Conservation (phyloP, 768 basidiomycete species). For the Trametes cingulata region DNA sequence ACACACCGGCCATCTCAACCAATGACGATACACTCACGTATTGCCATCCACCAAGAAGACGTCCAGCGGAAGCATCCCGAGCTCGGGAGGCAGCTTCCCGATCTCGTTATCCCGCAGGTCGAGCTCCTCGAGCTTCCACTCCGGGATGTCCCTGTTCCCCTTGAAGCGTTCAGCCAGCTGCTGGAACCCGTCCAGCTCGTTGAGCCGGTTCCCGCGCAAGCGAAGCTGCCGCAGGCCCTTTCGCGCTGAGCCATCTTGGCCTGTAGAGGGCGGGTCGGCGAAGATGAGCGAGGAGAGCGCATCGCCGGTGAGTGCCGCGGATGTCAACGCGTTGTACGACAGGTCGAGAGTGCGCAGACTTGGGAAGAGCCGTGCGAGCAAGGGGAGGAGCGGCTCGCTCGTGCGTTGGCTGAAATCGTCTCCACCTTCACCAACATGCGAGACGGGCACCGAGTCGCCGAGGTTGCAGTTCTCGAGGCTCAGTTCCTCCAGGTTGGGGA, state of each 20-base stretch:
- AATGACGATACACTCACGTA: slow-evolving; percentile 49
- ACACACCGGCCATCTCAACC: background rate
- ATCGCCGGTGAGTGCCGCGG: slow-evolving; percentile 49
- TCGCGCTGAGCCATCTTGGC: slow-evolving; percentile 26
- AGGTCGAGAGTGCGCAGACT: slow-evolving; percentile 67
- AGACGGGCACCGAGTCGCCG: slow-evolving; percentile 55
- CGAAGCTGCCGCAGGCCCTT: slow-evolving; percentile 65
- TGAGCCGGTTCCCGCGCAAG: slow-evolving; percentile 68
- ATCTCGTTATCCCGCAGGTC: slow-evolving; percentile 85
- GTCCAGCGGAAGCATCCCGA: slow-evolving; percentile 77
- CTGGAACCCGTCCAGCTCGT: slow-evolving; percentile 61
- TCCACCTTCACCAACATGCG: slow-evolving; percentile 29
- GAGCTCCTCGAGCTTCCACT: slow-evolving; percentile 80
- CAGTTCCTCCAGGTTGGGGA: slow-evolving; percentile 75
- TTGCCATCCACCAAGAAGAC: slow-evolving; percentile 86
- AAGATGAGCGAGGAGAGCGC: slow-evolving; percentile 55
- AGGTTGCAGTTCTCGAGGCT: slow-evolving; percentile 73
- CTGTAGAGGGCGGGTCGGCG: slow-evolving; percentile 27
- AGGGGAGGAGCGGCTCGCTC: slow-evolving; percentile 55
- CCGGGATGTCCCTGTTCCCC: slow-evolving; percentile 58
- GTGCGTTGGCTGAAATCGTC: slow-evolving; percentile 44
- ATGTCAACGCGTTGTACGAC: slow-evolving; percentile 72
- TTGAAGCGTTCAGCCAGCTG: slow-evolving; percentile 64
- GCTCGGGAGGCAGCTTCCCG: slow-evolving; percentile 61
- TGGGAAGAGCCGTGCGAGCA: slow-evolving; percentile 70